Base-by-base conservation (phyloP, 1,284 basidiomycete genomes). In the Somion occarium region DNA sequence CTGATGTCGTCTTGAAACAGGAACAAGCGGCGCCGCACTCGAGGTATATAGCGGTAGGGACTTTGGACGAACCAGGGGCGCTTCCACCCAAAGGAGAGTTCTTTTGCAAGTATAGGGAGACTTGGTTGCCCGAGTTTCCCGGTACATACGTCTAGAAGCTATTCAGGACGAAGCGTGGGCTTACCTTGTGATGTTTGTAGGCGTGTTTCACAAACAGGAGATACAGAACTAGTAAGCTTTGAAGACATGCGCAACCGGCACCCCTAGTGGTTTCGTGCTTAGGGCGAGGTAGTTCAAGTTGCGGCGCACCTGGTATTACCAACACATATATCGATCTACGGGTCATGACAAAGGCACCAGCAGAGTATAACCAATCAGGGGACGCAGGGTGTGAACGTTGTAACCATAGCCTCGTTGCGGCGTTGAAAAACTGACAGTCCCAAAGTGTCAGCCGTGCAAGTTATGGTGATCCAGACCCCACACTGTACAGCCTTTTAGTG, bases 71-170 rank as follows among this genome's bases (percentile, higher is more conserved):
- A 13, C 56, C 60, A 1, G 56, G 59, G 9, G 54, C 38, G 44
- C 54, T 65, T n/a, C 62, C 63, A 19, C 63, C 63, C 5, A 59
- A 61, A 44, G 61, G 61, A 34, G 63, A 65, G 53, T 65, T 65
- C 55, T 65, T 65, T 53, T 63, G 59, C 53, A 61, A 59, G 52
- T 37, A 56, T 22, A 47, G 60, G 38, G 57, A 50, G 34, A 50
- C 42, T 23, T 64, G 57, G 60, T 52, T 60, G 62, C 60, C 56
- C 24, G 64, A 61, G 54, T 56, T 59, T 38, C 56, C 54, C 1
- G 47, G 60, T 58, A 27, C 42, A 51, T 50, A 24, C 42, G 3
- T 20, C 24, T 11, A 43, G 9, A n/a, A 22, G n/a, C n/a, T 5
- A 30, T 3, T 23, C 27, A 15, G n/a, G 19, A 9, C 12, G 20